Base-by-base conservation (phyloP, 305 asterid genomes). In the Fraxinus latifolia region DNA sequence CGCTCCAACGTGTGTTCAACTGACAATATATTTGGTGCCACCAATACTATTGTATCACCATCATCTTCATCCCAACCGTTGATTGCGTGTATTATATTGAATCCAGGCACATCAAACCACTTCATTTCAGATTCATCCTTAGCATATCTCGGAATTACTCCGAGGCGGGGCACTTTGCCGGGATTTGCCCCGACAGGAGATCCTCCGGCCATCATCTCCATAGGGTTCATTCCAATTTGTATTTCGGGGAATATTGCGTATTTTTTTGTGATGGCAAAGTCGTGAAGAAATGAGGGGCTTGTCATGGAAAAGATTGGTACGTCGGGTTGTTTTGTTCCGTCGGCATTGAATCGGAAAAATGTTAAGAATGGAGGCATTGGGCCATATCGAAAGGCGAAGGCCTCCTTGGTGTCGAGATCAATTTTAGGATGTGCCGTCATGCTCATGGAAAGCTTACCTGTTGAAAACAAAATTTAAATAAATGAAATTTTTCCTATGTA, bases 361-460 rank as follows among this genome's bases (percentile, higher is more conserved):
- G 87, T 87, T 68, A 90, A 37, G 42, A 87, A 89, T 27, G 94
- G 94, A 4, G 89, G 90, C 72, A 83, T 29, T 12, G 91, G 89
- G 21, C 92, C 87, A 85, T 87, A 87, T 0, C 90, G 87, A 81
- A 90, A 90, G 60, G 89, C 92, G 83, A 90, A 90, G 31, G 89
- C 79, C n/a, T 90, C 92, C 0, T 87, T 87, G 0, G 92, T 89
- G 53, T 85, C 75, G 6, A 68, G 76, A 34, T 90, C 94, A 1
- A 65, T 72, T 76, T 90, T 90, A 8, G 92, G 94, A 34, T 90
- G 94, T 42, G 94, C 94, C 9, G 94, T 90, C 92, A 90, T 89
- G 85, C 87, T 87, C 87, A 86, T 82, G 0, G 1, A 1, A 0
- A 86, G 86, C 50, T 82, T 81, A 25, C 73, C 33, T 65, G 73